phyloP scores from a whole-genome alignment of 106 monocot species.

The Gastrodia elata region DNA sequence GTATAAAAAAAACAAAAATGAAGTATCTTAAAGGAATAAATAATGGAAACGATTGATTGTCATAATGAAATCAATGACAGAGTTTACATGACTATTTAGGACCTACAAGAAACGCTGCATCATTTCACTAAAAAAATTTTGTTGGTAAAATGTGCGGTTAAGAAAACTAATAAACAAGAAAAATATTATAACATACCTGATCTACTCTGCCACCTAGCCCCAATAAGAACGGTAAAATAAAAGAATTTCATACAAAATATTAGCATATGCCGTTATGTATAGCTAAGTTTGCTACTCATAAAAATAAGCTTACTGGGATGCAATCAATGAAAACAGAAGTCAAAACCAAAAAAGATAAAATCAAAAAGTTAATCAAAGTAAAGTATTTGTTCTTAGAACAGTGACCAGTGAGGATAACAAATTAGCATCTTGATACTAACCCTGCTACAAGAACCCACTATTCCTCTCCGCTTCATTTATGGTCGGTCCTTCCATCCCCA shows the following conservation, averaged over 20 bases:
- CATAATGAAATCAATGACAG: not conserved
- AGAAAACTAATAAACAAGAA: not conserved
- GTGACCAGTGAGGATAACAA: no score
- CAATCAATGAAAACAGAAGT: not conserved
- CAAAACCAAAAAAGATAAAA: not conserved
- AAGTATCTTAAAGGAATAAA: not conserved
- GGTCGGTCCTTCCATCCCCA: not conserved
- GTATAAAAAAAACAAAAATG: not conserved
- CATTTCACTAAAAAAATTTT: not conserved
- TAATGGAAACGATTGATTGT: not conserved
- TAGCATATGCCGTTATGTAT: not conserved
- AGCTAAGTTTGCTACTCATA: not conserved
- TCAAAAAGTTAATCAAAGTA: no score
- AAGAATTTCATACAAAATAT: not conserved
- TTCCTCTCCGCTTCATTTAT: not conserved
- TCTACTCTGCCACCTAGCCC: not conserved
- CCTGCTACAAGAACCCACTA: not conserved
- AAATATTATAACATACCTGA: not conserved
- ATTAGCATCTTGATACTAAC: not conserved
- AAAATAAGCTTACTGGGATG: not conserved
- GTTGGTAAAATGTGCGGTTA: not conserved
- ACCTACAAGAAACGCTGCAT: not conserved
- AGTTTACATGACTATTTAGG: not conserved
- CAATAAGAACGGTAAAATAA: not conserved
- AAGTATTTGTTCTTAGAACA: no score